These are phyloP conservation scores for Cyclotella atomus DNA, from an alignment of 108 stramenopile species.

Conservation along the genomic window DNA sequence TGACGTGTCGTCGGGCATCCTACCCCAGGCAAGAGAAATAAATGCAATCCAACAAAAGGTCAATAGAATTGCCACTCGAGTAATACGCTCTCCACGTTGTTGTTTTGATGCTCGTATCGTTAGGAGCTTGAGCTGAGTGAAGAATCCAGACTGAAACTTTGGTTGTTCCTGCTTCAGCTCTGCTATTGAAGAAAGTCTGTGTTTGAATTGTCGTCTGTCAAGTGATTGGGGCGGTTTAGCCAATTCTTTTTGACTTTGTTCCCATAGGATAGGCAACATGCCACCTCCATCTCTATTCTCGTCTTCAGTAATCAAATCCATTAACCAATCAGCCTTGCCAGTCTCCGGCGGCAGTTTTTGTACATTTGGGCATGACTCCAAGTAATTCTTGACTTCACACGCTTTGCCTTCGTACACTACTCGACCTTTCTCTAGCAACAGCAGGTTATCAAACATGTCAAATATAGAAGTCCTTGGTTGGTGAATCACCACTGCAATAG, in stretches of 20 bases:
- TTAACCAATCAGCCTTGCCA: conserved; percentile 85
- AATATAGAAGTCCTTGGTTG: conserved; percentile 90
- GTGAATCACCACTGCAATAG: conserved; percentile 89
- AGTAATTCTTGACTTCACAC: conserved; percentile 41
- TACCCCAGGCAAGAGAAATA: conserved; percentile 68
- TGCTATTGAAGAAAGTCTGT: conserved; percentile 47
- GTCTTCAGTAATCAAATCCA: conserved; percentile 73
- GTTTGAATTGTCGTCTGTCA: neutral
- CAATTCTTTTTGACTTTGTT: conserved; percentile 2
- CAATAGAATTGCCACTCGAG: conserved; percentile 51
- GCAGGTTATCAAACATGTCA: conserved; percentile 75
- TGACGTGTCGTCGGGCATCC: conserved; percentile 60
- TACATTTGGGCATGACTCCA: conserved; percentile 59
- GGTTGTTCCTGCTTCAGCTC: conserved; percentile 53
- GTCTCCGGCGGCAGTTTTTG: conserved; percentile 65
- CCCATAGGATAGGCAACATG: conserved; percentile 12
- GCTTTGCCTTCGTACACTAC: conserved; percentile 68
- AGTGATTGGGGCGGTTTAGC: neutral
- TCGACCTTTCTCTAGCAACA: conserved; percentile 75
- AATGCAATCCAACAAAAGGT: conserved; percentile 62
- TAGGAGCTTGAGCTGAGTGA: conserved; percentile 58
- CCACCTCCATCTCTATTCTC: conserved; percentile 37
- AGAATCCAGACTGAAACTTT: conserved; percentile 58
- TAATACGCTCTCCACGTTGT: conserved; percentile 71
- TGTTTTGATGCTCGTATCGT: conserved; percentile 64